A percentile compares a stretch with the other conserved stretches of the same genome.
phyloP scores from a whole-genome alignment of 2,329 filamentous ascomycete species.

The Tolypocladium endophyticum region DNA sequence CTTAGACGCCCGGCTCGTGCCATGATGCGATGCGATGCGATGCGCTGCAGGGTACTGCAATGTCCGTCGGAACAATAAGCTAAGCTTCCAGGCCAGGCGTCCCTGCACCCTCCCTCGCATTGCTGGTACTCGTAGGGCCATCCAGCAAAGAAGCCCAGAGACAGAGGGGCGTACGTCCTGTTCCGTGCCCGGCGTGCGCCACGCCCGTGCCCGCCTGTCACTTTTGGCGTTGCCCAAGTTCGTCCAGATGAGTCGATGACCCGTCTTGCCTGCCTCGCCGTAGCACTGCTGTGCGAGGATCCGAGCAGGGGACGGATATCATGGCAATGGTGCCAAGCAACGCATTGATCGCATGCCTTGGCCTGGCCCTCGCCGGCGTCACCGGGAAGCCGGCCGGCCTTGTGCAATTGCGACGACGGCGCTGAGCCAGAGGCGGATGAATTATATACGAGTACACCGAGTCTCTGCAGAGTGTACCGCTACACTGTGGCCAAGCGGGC shows the following conservation, averaged over 20 bases:
- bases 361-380: background rate
- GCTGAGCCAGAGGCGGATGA: background rate
- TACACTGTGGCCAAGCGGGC: background rate
- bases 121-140: background rate
- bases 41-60: conserved; percentile 1
- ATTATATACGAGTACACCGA: background rate
- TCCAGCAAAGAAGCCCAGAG: background rate
- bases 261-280: background rate
- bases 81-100: background rate
- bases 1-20: background rate
- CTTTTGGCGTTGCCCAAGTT: background rate
- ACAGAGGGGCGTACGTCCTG: background rate
- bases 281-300: background rate
- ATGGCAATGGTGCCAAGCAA: background rate
- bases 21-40: background rate
- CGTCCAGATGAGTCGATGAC: background rate
- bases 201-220: background rate
- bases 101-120: background rate
- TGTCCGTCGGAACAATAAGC: conserved; percentile 1
- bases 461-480: background rate
- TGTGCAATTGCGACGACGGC: background rate
- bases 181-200: background rate
- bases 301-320: background rate
- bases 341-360: background rate
- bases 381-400: background rate